A percentile compares a stretch with the other conserved stretches of the same genome.
phyloP scores from a whole-genome alignment of 306 rosid species.

The Rosa lucieae region DNA sequence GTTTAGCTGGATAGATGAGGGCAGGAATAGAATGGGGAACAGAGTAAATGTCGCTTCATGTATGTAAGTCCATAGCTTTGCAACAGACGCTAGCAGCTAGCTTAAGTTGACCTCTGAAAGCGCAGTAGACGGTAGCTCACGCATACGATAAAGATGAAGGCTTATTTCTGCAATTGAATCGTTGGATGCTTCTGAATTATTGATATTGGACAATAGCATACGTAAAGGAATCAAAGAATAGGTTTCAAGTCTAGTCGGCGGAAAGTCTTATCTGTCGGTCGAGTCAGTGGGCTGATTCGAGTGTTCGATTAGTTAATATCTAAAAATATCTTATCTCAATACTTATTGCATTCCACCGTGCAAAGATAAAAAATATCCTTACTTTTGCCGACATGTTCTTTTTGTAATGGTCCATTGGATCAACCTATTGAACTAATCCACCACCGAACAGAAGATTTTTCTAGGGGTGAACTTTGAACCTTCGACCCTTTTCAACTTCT shows the following conservation, averaged over 20 bases:
- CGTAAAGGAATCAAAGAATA: not conserved
- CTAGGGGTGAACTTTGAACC: too few species aligned
- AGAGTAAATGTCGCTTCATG: not conserved
- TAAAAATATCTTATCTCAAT: too few species aligned
- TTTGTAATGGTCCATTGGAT: too few species aligned
- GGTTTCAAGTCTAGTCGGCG: not conserved
- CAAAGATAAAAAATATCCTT: not conserved
- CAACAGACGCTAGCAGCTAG: not conserved
- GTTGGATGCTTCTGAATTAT: conserved; percentile 3
- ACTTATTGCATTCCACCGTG: too few species aligned
- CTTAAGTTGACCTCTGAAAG: not conserved
- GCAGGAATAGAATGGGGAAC: not conserved
- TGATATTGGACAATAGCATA: not conserved
- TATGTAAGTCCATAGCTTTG: not conserved
- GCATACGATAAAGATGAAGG: not conserved
- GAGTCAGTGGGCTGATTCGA: too few species aligned
- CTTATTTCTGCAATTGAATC: not conserved
- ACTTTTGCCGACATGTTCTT: not conserved
- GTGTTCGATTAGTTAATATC: too few species aligned
- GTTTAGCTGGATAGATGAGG: not conserved
- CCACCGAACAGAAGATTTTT: too few species aligned
- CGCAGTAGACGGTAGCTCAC: not conserved
- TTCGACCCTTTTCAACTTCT: too few species aligned
- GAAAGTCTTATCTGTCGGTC: too few species aligned
- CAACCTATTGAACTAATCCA: too few species aligned